A percentile compares a stretch with the other conserved stretches of the same genome.
These are phyloP conservation scores for Fraxinus velutina DNA, from an alignment of 305 asterid species.

Conservation along the genomic window DNA sequence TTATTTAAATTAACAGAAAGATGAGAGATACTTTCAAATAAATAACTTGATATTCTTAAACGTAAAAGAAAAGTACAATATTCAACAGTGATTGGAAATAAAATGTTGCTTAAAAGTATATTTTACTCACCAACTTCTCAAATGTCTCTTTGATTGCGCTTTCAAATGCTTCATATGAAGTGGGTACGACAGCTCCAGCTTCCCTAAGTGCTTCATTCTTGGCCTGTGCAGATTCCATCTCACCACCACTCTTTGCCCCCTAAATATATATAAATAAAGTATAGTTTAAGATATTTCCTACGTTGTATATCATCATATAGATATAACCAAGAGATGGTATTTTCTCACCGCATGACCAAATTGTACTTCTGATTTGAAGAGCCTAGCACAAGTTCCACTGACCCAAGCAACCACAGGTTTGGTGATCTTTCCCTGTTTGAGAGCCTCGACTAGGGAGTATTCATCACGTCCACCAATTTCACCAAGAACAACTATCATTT, in stretches of 20 bases:
- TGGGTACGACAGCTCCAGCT: slow-evolving; percentile 93
- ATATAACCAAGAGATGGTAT: slow-evolving; percentile 7
- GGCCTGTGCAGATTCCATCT: slow-evolving; percentile 92
- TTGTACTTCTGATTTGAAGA: slow-evolving; percentile 85
- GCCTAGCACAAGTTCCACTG: slow-evolving; percentile 88
- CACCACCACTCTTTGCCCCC: slow-evolving; percentile 92
- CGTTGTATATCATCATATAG: background rate
- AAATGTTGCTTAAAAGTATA: background rate
- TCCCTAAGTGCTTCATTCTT: slow-evolving; percentile 88
- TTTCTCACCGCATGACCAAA: slow-evolving; percentile 81
- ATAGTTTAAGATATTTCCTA: background rate
- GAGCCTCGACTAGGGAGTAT: slow-evolving; percentile 82
- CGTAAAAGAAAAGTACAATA: background rate
- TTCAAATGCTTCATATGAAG: slow-evolving; percentile 91
- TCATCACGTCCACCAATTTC: slow-evolving; percentile 88
- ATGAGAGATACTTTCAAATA: background rate
- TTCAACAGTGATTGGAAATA: slow-evolving; percentile 13
- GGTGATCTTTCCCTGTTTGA: slow-evolving; percentile 75
- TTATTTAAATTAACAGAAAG: background rate
- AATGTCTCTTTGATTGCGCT: slow-evolving; percentile 63
- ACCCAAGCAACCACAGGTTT: slow-evolving; percentile 95
- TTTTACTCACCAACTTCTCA: slow-evolving; percentile 50
- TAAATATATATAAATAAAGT: slow-evolving; percentile 13
- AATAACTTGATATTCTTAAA: background rate
- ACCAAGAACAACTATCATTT: slow-evolving; percentile 81